Evolutionary conservation across 139 green algal species (phyloP).

Genomic region (Spirogloea muscicola): DNA sequence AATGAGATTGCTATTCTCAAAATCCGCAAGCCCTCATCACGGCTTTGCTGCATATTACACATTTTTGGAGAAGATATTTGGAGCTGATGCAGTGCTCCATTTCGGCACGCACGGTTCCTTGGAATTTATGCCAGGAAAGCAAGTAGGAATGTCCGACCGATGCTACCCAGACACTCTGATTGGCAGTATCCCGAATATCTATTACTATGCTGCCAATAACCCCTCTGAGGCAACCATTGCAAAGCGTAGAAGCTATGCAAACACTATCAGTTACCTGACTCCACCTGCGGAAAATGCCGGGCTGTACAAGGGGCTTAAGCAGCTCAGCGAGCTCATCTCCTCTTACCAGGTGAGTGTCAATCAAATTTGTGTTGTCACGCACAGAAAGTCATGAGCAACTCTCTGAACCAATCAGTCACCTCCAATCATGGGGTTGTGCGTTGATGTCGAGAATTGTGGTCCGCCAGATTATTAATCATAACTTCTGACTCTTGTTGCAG

Average conservation of each 20-base stretch:
- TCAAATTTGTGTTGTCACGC: no score
- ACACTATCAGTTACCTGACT: constrained; percentile 99
- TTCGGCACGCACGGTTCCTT: constrained; percentile 98
- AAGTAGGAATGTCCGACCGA: constrained; percentile 88
- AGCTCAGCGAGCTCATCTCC: constrained; percentile 92
- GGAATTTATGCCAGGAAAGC: constrained; percentile 99
- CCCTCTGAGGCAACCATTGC: constrained; percentile 97
- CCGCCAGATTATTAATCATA: no score
- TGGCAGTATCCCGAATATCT: constrained; percentile 95
- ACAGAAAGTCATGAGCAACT: no score
- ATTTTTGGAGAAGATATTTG: constrained; percentile 94
- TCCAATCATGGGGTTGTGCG: no score
- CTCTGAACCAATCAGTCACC: no score
- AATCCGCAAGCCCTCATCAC: constrained; percentile 91
- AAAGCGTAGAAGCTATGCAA: constrained; percentile 97
- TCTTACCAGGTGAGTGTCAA: constrained; percentile 92
- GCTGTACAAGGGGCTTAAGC: constrained; percentile 87
- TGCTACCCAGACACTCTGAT: constrained; percentile 99
- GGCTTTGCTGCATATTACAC: constrained; percentile 99
- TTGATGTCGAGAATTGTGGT: no score
- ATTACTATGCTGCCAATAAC: constrained; percentile 99
- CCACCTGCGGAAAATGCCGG: constrained; percentile 97
- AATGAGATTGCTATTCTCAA: constrained; percentile 98
- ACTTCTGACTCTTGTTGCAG: no score
- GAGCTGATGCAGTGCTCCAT: constrained; percentile 95